Conservation (phyloP, 345 rosid genomes). For the Melastoma malabathricum region DNA sequence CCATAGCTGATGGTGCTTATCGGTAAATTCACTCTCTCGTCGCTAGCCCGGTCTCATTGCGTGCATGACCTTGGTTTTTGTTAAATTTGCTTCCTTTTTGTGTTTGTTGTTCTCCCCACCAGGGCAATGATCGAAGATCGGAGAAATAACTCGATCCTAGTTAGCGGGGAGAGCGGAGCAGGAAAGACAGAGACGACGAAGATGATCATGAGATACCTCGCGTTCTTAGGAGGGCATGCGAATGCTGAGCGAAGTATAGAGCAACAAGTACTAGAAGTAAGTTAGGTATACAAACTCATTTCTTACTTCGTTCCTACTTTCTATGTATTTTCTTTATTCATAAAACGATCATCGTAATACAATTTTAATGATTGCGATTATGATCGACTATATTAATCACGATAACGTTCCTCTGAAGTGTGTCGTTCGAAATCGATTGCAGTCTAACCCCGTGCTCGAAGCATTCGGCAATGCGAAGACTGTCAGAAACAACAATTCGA, state of each 20-base stretch:
- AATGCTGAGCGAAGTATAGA: slow-evolving; percentile 57
- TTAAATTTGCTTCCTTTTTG: background rate
- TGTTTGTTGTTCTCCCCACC: slow-evolving; percentile 6
- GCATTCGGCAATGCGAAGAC: slow-evolving; percentile 97
- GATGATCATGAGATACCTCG: slow-evolving; percentile 90
- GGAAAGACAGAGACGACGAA: slow-evolving; percentile 97
- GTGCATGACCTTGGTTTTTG: background rate
- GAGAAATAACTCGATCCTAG: slow-evolving; percentile 67
- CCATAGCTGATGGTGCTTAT: slow-evolving; percentile 68
- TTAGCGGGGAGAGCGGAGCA: slow-evolving; percentile 96
- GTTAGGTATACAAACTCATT: slow-evolving; percentile 12
- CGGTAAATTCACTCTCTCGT: slow-evolving; percentile 20
- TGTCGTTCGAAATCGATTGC: slow-evolving; percentile 18
- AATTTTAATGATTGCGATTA: background rate
- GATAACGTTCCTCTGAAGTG: background rate
- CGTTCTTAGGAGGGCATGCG: slow-evolving; percentile 59
- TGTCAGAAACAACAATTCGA: slow-evolving; percentile 74
- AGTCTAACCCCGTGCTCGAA: slow-evolving; percentile 94
- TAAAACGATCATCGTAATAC: background rate
- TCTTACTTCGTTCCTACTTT: background rate
- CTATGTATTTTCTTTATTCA: background rate
- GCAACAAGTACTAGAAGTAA: slow-evolving; percentile 74
- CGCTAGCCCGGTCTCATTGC: background rate
- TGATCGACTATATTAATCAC: background rate
- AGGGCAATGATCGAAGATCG: slow-evolving; percentile 78